Percentiles rank a stretch among this genome's conserved stretches.
Evolutionary conservation across 225 moss, liverwort and hornwort genomes (phyloP).

Genomic region (Marchantia polymorpha): DNA sequence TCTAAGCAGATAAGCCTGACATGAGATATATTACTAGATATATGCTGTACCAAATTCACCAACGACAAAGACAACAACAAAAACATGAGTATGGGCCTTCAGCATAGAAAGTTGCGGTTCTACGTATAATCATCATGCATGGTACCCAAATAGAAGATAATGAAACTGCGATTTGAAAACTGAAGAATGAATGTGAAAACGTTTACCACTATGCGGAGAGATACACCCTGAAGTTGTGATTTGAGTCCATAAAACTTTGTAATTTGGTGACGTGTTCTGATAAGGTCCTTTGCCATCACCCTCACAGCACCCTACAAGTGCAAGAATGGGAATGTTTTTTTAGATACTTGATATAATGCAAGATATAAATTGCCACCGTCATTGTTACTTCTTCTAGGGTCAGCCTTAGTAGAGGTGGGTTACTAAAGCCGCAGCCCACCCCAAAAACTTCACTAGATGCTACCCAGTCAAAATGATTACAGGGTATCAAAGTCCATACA

Average conservation of each 20-base stretch:
- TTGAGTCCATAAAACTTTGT: slow-evolving; percentile 95
- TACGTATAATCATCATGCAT: too few relatives aligned
- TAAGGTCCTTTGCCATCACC: slow-evolving; percentile 98
- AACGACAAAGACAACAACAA: not conserved
- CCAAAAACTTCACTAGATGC: too few relatives aligned
- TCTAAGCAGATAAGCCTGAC: not conserved
- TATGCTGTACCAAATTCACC: not conserved
- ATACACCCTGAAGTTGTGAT: slow-evolving; percentile 97
- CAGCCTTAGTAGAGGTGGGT: too few relatives aligned
- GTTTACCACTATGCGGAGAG: slow-evolving; percentile 80
- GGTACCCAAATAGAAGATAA: too few relatives aligned
- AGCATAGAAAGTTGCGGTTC: not conserved
- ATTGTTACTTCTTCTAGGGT: too few relatives aligned
- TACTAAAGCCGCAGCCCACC: too few relatives aligned
- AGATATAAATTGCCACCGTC: too few relatives aligned
- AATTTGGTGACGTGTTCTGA: slow-evolving; percentile 91
- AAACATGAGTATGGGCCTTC: not conserved
- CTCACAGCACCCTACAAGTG: slow-evolving; percentile 70
- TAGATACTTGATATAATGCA: too few relatives aligned
- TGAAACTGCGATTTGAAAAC: not conserved
- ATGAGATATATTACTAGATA: not conserved
- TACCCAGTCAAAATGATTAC: too few relatives aligned
- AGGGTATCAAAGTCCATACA: too few relatives aligned
- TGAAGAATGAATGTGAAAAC: not conserved
- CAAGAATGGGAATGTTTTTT: not conserved